Base-by-base conservation (phyloP, 805 yeast genomes). In the Saturnispora sekii region DNA sequence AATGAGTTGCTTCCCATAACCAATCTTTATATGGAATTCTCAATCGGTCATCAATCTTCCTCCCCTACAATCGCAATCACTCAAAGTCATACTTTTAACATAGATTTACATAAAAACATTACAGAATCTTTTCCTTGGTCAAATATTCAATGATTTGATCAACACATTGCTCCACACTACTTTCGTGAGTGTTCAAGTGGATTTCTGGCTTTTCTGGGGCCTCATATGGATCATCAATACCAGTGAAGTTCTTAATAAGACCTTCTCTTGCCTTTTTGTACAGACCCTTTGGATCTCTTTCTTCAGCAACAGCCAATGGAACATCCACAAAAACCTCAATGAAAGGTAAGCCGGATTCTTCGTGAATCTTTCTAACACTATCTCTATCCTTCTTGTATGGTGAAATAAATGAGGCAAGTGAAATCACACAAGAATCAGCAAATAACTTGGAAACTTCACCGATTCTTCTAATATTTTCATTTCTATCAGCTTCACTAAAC, bases 211-310 rank as follows among this genome's bases (percentile, higher is more conserved):
- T 58, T 53, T 74, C 82, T 41, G 97, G 97, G 3, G 84, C 93
- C 70, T 89, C 97, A 63, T 89, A 89, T 33, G 97, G 97, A 10
- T 96, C 97, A 52, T 88, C 80, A 47, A 89, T 83, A 46, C 97
- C 97, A 12, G 97, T 89, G 69, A 89, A 89, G 60, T 89, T 95
- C 66, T 85, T 85, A 63, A 89, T 89, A 49, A 83, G 69, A 32
- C 97, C 97, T 59, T 88, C 93, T 64, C 97, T 79, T 14, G 97
- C 97, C 74, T 90, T 90, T 67, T 88, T 88, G 72, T 90, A 90
- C 53, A 90, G 70, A 10, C 97, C 97, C 70, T 90, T 90, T 51
- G 97, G 97, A 65, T 90, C 97, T 69, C 97, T 85, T 65, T 86
- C 76, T 71, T 90, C 97, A 41, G 97, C 97, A 50, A 90, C 87